These are phyloP conservation scores for Colletotrichum lindemuthianum DNA, from an alignment of 2,329 filamentous ascomycete genomes.

Conservation along the genomic window DNA sequence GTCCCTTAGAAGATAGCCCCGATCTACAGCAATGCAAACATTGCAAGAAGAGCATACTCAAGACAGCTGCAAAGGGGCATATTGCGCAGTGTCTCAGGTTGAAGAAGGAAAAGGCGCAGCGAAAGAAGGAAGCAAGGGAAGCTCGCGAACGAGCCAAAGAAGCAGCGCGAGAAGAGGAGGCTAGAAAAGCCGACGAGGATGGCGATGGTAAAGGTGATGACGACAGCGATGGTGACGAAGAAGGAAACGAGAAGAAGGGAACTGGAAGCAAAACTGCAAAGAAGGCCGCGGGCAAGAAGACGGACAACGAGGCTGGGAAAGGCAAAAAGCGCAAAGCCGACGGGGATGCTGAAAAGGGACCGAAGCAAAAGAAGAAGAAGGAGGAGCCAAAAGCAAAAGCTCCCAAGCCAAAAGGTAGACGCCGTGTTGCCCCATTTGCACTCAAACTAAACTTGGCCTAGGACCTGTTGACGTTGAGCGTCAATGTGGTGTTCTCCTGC, in stretches of 20 bases:
- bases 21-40: conserved; percentile 91
- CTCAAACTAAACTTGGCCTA: conserved; percentile 40
- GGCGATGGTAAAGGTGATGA: conserved; percentile 61
- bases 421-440: neutral
- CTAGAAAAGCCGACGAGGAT: conserved; percentile 60
- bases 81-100: conserved; percentile 85
- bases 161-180: conserved; percentile 67
- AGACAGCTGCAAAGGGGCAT: conserved; percentile 79
- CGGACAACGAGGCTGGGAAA: conserved; percentile 67
- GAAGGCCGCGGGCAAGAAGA: conserved; percentile 74
- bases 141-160: conserved; percentile 74
- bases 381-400: conserved; percentile 87
- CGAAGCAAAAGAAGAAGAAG: conserved; percentile 94
- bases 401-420: conserved; percentile 80
- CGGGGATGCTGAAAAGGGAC: conserved; percentile 80
- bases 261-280: conserved; percentile 58
- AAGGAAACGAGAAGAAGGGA: conserved; percentile 54
- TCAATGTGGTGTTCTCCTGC: conserved; percentile 88
- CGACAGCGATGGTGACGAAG: conserved; percentile 56
- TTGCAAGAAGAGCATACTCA: conserved; percentile 89
- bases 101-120: conserved; percentile 83
- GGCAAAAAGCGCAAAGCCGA: conserved; percentile 85
- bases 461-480: conserved; percentile 92
- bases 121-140: conserved; percentile 79
- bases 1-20: conserved; percentile 81